These are phyloP conservation scores for Tripterygium wilfordii DNA, from an alignment of 177 flowering plant genomes.

Conservation along the genomic window DNA sequence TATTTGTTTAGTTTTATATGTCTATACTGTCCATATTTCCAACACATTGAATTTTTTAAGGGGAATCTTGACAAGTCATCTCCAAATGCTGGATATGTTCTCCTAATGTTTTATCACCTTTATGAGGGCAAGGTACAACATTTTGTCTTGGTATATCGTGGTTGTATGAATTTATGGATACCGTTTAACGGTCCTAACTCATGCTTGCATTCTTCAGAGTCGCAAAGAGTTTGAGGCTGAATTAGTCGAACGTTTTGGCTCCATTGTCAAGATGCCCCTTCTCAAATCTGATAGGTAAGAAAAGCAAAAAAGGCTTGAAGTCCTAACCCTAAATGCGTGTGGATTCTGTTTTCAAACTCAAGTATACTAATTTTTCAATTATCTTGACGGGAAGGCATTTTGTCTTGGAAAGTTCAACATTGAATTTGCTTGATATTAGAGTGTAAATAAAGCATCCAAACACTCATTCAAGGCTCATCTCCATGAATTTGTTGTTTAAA, in stretches of 20 bases:
- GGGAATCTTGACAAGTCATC: slow-evolving; percentile 91
- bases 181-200: slow-evolving; percentile 4
- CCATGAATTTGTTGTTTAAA: too few species aligned
- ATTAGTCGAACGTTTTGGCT: slow-evolving; percentile 76
- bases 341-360: too few species aligned
- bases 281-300: slow-evolving; percentile 67
- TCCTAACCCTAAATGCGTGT: too few species aligned
- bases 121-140: slow-evolving; percentile 82
- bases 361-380: too few species aligned
- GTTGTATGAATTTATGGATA: not conserved
- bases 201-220: slow-evolving; percentile 38
- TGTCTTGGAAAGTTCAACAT: too few species aligned
- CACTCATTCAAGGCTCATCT: too few species aligned
- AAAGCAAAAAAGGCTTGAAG: too few species aligned
- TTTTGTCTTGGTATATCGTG: not conserved
- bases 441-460: too few species aligned
- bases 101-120: slow-evolving; percentile 93
- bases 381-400: too few species aligned
- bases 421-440: too few species aligned
- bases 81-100: slow-evolving; percentile 92
- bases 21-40: not conserved
- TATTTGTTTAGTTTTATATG: not conserved
- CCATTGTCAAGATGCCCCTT: slow-evolving; percentile 86
- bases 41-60: slow-evolving; percentile 28
- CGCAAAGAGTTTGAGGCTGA: slow-evolving; percentile 78